These are phyloP conservation scores for Cyclostephanos invisitatus DNA, from an alignment of 108 stramenopile species.

Conservation along the genomic window DNA sequence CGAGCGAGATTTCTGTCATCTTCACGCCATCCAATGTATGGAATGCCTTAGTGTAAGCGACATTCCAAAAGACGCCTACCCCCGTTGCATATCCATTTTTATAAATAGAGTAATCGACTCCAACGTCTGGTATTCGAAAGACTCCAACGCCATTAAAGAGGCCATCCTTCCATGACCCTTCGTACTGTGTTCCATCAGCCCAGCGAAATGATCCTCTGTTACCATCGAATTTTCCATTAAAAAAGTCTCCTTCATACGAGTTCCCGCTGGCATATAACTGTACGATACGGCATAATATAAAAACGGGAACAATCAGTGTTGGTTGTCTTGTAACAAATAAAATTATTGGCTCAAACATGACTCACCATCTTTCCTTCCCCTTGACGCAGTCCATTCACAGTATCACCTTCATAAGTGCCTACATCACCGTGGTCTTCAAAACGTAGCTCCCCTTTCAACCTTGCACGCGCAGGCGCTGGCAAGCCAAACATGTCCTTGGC, in stretches of 20 bases:
- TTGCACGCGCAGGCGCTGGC: slow-evolving; percentile 7
- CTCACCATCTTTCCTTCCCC: slow-evolving; percentile 37
- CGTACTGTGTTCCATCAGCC: slow-evolving; percentile 31
- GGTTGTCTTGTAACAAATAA: background rate
- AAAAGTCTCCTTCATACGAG: slow-evolving; percentile 19
- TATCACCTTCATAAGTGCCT: slow-evolving; percentile 23
- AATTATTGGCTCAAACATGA: background rate
- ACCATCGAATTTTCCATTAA: slow-evolving; percentile 13
- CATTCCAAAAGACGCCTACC: slow-evolving; percentile 30
- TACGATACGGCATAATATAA: background rate
- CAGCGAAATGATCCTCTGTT: slow-evolving; percentile 16
- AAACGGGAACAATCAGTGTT: background rate
- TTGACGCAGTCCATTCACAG: slow-evolving; percentile 18
- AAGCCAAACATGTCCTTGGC: slow-evolving; percentile 28
- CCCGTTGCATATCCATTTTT: slow-evolving; percentile 19
- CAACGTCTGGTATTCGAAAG: slow-evolving; percentile 27
- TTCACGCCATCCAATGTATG: slow-evolving; percentile 5
- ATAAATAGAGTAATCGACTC: slow-evolving; percentile 41
- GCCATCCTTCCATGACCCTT: slow-evolving; percentile 17
- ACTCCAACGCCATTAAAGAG: slow-evolving; percentile 21
- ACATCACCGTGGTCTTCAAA: slow-evolving; percentile 26
- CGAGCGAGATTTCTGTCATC: slow-evolving; percentile 8
- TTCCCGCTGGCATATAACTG: slow-evolving; percentile 22
- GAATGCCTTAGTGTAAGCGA: background rate
- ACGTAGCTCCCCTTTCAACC: background rate